These are phyloP conservation scores for Cordyceps tenuipes DNA, from an alignment of 2,329 filamentous ascomycete species.

Conservation along the genomic window DNA sequence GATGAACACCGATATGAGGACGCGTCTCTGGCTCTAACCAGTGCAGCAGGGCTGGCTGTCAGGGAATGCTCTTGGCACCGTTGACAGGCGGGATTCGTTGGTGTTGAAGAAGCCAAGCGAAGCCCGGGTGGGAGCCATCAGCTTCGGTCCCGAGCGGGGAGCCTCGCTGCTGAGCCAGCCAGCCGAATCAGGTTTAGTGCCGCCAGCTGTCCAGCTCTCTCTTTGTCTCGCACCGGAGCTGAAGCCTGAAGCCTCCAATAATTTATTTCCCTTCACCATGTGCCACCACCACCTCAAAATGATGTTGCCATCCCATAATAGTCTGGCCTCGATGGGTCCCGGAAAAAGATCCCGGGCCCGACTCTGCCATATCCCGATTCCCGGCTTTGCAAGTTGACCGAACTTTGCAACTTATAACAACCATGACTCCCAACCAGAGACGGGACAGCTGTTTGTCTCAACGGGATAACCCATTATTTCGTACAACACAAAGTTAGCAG, in stretches of 20 bases:
- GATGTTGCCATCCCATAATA: background rate
- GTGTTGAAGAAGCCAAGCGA: background rate
- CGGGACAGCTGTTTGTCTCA: background rate
- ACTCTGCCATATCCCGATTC: background rate
- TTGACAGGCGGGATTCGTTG: background rate
- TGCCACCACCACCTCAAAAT: no score
- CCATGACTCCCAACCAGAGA: background rate
- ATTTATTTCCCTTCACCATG: background rate
- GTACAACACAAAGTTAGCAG: background rate
- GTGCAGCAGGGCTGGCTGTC: no score
- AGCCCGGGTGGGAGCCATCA: conserved; percentile 1
- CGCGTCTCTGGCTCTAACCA: background rate
- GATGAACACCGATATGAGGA: background rate
- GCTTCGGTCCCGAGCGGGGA: conserved; percentile 18
- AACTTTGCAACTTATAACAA: background rate
- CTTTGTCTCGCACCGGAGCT: conserved; percentile 13
- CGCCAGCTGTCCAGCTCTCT: conserved; percentile 10
- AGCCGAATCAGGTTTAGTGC: conserved; percentile 15
- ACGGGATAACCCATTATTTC: background rate
- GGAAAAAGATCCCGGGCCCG: conserved; percentile 6
- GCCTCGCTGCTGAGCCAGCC: background rate
- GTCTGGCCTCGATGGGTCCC: background rate
- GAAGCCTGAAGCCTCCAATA: background rate
- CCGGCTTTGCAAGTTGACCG: background rate
- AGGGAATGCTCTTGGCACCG: background rate